Percentiles rank a stretch among this genome's conserved stretches.
Evolutionary conservation across 1,284 basidiomycete species (phyloP).

Genomic region (Trametes polyzona): DNA sequence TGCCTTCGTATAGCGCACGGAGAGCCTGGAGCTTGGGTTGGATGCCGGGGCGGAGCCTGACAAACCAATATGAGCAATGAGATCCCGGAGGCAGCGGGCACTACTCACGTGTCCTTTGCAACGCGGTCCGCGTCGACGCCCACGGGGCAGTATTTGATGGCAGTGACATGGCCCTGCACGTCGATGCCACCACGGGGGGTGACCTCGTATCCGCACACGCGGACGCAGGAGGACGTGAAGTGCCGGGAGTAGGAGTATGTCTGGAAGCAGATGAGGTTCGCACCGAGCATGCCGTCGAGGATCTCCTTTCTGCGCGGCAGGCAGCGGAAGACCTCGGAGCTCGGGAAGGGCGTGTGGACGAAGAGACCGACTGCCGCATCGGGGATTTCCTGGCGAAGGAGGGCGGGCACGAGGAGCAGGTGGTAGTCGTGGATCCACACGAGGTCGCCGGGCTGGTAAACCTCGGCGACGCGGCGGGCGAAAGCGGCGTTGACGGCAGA

Average conservation of each 20-base stretch:
- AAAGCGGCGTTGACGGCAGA: constrained; percentile 87
- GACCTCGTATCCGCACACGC: constrained; percentile 95
- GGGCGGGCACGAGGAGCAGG: constrained; percentile 86
- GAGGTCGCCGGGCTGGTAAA: constrained; percentile 89
- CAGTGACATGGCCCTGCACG: constrained; percentile 85
- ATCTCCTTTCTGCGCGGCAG: constrained; percentile 82
- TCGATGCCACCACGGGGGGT: constrained; percentile 80
- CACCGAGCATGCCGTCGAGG: constrained; percentile 97
- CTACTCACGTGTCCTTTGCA: constrained; percentile 74
- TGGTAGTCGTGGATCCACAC: constrained; percentile 95
- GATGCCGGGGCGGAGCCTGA: constrained; percentile 78
- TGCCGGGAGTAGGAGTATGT: constrained; percentile 98
- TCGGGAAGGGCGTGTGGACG: constrained; percentile 97
- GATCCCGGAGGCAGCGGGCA: background rate
- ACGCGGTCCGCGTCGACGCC: constrained; percentile 97
- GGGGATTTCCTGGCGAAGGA: constrained; percentile 80
- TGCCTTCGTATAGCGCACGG: constrained; percentile 87
- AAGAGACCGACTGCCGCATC: constrained; percentile 90
- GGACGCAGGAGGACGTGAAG: constrained; percentile 93
- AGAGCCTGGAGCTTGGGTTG: constrained; percentile 89
- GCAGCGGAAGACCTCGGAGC: constrained; percentile 91
- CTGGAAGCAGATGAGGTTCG: constrained; percentile 96
- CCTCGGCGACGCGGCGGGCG: constrained; percentile 74
- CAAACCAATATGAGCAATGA: constrained; percentile 4
- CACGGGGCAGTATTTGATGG: constrained; percentile 92